phyloP scores from a whole-genome alignment of 2,329 filamentous ascomycete genomes.

The Simplicillium sp. region DNA sequence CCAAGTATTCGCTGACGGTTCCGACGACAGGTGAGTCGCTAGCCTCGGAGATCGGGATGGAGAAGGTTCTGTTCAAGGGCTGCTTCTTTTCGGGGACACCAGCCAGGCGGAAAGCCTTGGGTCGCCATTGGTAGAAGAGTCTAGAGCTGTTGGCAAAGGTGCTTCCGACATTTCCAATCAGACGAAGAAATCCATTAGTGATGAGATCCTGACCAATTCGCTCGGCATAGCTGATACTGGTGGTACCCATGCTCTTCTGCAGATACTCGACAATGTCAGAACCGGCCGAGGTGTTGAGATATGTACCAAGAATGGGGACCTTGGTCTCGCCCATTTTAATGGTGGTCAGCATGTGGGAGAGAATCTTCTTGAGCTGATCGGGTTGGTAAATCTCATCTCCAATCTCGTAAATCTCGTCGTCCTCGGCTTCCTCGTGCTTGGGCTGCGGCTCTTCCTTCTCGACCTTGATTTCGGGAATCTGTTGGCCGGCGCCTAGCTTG shows the following conservation, averaged over 20 bases:
- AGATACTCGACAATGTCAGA: slow-evolving; percentile 94
- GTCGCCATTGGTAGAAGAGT: slow-evolving; percentile 95
- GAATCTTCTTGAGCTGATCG: slow-evolving; percentile 84
- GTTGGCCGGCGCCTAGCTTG: slow-evolving; percentile 32
- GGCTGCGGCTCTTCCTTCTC: slow-evolving; percentile 55
- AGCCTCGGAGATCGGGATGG: slow-evolving; percentile 47
- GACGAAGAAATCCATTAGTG: slow-evolving; percentile 71
- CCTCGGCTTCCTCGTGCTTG: slow-evolving; percentile 54
- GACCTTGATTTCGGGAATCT: slow-evolving; percentile 81
- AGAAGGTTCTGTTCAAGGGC: slow-evolving; percentile 63
- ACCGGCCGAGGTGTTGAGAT: slow-evolving; percentile 84
- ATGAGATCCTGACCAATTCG: slow-evolving; percentile 91
- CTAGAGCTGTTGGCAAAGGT: slow-evolving; percentile 95
- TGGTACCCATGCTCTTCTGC: slow-evolving; percentile 76
- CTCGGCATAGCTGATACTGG: slow-evolving; percentile 84
- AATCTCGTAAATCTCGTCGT: slow-evolving; percentile 80
- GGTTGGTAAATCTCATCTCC: slow-evolving; percentile 79
- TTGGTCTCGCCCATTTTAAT: slow-evolving; percentile 87
- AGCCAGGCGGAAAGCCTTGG: slow-evolving; percentile 80
- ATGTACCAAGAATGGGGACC: slow-evolving; percentile 89
- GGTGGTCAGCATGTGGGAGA: slow-evolving; percentile 75
- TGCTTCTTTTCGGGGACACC: slow-evolving; percentile 85
- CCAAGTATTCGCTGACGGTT: slow-evolving; percentile 78
- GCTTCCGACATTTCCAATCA: slow-evolving; percentile 90
- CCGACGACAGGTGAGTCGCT: slow-evolving; percentile 72